phyloP scores from a whole-genome alignment of 2,329 filamentous ascomycete genomes.

The Juglanconis juglandina region DNA sequence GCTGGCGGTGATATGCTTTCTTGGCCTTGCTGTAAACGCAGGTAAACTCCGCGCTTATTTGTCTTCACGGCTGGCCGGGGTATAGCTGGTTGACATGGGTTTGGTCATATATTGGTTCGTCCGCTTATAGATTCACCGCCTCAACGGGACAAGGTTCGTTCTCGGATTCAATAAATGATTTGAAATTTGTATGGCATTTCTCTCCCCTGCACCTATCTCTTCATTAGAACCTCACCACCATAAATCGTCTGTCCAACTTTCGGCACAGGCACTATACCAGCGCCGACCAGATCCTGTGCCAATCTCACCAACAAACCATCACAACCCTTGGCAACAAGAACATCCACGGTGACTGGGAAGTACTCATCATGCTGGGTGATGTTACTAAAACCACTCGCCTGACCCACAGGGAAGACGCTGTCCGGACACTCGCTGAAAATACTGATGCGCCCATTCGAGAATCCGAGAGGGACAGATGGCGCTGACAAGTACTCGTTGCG shows the following conservation, averaged over 20 bases:
- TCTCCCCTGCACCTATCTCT: neutral
- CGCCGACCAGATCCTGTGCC: constrained; percentile 46
- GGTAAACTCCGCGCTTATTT: too few relatives aligned
- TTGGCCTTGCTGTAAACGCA: too few relatives aligned
- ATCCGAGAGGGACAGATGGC: constrained; percentile 46
- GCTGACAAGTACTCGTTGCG: constrained; percentile 35
- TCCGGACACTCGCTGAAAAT: constrained; percentile 38
- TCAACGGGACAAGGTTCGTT: too few relatives aligned
- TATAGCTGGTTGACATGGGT: too few relatives aligned
- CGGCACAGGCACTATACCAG: constrained; percentile 45
- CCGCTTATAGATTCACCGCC: too few relatives aligned
- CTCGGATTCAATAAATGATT: too few relatives aligned
- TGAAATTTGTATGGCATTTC: too few relatives aligned
- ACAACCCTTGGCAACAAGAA: constrained; percentile 58
- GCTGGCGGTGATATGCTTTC: too few relatives aligned
- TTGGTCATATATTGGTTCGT: too few relatives aligned
- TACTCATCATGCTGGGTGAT: constrained; percentile 45
- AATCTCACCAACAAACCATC: constrained; percentile 56
- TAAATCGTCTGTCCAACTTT: constrained; percentile 35
- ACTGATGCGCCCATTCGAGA: constrained; percentile 33
- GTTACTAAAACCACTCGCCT: constrained; percentile 30
- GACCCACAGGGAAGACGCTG: constrained; percentile 39
- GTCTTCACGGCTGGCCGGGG: too few relatives aligned
- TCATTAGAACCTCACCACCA: constrained; percentile 24
- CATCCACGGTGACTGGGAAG: constrained; percentile 55